phyloP scores from a whole-genome alignment of 148 eudicot genomes.

The Fallopia convolvulus region DNA sequence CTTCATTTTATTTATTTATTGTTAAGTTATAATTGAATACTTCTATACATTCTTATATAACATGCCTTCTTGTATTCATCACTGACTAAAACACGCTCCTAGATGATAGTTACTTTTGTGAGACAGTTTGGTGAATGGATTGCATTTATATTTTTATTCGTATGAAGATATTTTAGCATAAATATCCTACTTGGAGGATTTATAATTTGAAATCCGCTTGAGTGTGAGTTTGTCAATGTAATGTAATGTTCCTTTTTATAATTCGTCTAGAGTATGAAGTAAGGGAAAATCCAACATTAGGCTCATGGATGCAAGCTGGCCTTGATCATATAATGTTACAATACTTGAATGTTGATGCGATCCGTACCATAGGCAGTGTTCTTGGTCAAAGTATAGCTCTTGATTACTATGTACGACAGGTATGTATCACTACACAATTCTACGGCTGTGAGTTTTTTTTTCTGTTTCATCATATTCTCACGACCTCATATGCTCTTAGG shows the following conservation, averaged over 20 bases:
- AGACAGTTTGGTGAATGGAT: not conserved
- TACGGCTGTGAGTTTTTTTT: not conserved
- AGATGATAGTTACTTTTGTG: not conserved
- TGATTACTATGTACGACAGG: conserved; percentile 97
- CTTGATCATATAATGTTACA: conserved; percentile 78
- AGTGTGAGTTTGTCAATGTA: not conserved
- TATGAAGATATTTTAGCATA: not conserved
- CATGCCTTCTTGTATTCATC: not conserved
- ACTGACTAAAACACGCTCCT: not conserved
- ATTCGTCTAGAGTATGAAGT: conserved; percentile 69
- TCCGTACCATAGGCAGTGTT: conserved; percentile 93
- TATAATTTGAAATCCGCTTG: too few species aligned
- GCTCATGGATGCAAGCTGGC: conserved; percentile 94
- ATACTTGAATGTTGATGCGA: conserved; percentile 76
- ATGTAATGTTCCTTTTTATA: not conserved
- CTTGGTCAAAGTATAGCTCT: conserved; percentile 99
- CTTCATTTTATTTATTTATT: conserved; percentile 1
- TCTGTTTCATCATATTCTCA: conserved; percentile 8
- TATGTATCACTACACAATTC: conserved; percentile 9
- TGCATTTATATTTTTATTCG: not conserved
- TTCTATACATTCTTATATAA: not conserved
- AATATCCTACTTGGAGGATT: not conserved
- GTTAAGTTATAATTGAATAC: not conserved
- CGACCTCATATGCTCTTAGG: conserved; percentile 30
- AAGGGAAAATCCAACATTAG: conserved; percentile 63